Percentiles rank a stretch among this genome's conserved stretches.
Conservation (phyloP, 192 early-diverging fungal species). For the Backusella morwellensis region DNA sequence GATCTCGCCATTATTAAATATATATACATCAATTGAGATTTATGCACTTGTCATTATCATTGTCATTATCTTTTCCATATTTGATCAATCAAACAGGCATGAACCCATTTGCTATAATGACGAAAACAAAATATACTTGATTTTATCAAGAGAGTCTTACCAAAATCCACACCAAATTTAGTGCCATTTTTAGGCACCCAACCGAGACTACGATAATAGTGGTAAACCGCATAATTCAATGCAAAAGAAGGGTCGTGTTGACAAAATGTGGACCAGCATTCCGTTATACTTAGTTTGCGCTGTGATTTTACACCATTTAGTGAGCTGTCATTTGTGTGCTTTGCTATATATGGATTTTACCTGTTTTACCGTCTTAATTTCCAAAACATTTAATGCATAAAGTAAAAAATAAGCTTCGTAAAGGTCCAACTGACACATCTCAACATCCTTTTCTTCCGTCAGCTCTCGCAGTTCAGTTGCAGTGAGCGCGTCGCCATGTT, state of each 20-base stretch:
- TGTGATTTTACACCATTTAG: background rate
- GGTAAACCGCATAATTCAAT: conserved; percentile 74
- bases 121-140: background rate
- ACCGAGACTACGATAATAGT: conserved; percentile 75
- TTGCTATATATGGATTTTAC: background rate
- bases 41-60: background rate
- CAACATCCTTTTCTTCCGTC: conserved; percentile 34
- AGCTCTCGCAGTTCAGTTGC: conserved; percentile 1
- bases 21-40: background rate
- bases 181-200: conserved; percentile 84
- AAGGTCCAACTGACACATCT: conserved; percentile 66
- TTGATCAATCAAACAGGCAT: background rate
- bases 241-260: conserved; percentile 39
- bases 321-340: background rate
- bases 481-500: background rate
- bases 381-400: conserved; percentile 55
- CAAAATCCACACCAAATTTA: conserved; percentile 84
- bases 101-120: background rate
- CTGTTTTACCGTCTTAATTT: conserved; percentile 22
- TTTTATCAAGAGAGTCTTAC: conserved; percentile 28
- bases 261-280: conserved; percentile 11
- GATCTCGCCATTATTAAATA: too few species aligned
- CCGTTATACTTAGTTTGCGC: background rate
- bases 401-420: conserved; percentile 76
- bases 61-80: background rate